Conservation (phyloP, 768 basidiomycete genomes). For the Lactarius vividus region DNA sequence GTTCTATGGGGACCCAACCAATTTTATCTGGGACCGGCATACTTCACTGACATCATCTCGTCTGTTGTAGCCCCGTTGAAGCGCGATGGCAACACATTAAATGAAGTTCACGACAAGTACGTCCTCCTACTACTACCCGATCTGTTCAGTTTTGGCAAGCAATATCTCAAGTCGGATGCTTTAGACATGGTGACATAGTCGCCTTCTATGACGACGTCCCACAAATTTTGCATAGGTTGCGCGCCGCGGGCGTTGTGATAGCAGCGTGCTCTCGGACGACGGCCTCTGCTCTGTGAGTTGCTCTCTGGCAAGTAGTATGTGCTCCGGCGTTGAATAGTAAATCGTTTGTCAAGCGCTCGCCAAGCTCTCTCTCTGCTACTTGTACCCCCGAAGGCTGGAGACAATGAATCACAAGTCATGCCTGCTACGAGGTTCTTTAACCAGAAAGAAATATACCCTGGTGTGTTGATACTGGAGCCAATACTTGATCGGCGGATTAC, state of each 20-base stretch:
- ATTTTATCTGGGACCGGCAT: neutral
- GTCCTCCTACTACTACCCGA: conserved; percentile 10
- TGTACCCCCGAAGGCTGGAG: conserved; percentile 42
- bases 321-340: neutral
- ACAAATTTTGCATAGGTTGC: conserved; percentile 60
- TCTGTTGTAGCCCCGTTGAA: conserved; percentile 49
- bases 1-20: conserved; percentile 5
- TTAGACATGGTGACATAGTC: conserved; percentile 53
- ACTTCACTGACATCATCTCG: neutral
- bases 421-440: conserved; percentile 64
- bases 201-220: conserved; percentile 79
- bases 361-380: conserved; percentile 67
- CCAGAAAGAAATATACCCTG: conserved; percentile 73
- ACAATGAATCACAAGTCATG: conserved; percentile 35
- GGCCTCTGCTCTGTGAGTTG: conserved; percentile 63
- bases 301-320: neutral
- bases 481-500: neutral
- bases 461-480: conserved; percentile 33
- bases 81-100: conserved; percentile 43
- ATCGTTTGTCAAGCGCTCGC: conserved; percentile 51
- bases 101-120: conserved; percentile 52
- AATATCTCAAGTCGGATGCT: neutral
- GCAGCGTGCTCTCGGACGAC: conserved; percentile 75
- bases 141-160: no score
- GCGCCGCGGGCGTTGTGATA: conserved; percentile 47